Conservation (phyloP, 306 rosid species). For the Cyclanthera cordifolia region DNA sequence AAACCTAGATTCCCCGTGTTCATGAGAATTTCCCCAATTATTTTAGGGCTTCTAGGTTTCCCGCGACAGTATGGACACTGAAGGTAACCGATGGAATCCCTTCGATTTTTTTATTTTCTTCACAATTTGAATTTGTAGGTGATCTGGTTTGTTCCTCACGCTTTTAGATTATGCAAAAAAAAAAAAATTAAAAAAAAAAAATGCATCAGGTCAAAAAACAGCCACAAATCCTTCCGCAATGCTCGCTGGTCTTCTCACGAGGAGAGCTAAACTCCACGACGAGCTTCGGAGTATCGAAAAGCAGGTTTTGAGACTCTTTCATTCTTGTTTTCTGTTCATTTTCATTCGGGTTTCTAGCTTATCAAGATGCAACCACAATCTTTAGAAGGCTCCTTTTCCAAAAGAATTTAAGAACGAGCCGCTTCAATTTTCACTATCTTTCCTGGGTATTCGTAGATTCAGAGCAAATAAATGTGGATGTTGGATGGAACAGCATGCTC, state of each 20-base stretch:
- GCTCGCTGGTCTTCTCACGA: slow-evolving; percentile 60
- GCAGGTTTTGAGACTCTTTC: slow-evolving; percentile 35
- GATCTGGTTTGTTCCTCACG: neutral
- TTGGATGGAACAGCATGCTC: neutral
- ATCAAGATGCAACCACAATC: neutral
- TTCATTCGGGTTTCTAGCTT: neutral
- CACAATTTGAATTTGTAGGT: neutral
- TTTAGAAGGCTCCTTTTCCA: neutral
- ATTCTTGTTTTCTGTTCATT: neutral
- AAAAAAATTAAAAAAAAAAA: too few species aligned
- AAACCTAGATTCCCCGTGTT: neutral
- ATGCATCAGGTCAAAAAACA: slow-evolving; percentile 53
- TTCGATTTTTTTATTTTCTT: neutral
- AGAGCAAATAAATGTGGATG: neutral
- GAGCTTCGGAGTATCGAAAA: slow-evolving; percentile 86
- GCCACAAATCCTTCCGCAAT: slow-evolving; percentile 68
- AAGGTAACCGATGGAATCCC: neutral
- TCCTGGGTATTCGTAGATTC: neutral
- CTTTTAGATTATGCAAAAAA: neutral
- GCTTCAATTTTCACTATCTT: neutral
- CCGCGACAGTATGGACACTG: neutral
- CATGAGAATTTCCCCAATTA: neutral
- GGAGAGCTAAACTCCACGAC: slow-evolving; percentile 88
- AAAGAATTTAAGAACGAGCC: neutral
- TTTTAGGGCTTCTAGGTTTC: neutral